A percentile compares a stretch with the other conserved stretches of the same genome.
Conservation (phyloP, 345 rosid genomes). For the Euclidium syriacum region DNA sequence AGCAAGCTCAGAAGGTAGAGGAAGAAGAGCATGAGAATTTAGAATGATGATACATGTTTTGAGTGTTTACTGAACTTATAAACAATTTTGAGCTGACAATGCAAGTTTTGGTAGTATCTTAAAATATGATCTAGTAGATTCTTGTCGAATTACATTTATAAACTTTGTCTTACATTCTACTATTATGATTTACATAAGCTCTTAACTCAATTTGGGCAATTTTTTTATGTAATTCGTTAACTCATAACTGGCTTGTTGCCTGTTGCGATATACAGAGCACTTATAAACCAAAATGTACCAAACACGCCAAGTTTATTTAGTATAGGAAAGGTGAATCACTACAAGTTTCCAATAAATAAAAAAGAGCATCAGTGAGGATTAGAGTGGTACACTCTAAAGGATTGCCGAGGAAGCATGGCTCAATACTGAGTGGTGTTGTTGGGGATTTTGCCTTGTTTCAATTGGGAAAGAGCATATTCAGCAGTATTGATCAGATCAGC, state of each 20-base stretch:
- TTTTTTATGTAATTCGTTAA: not conserved
- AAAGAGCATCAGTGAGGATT: not conserved
- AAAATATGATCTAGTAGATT: not conserved
- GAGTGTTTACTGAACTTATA: not conserved
- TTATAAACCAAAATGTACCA: no score
- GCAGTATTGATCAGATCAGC: constrained; percentile 48
- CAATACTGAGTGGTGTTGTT: constrained; percentile 32
- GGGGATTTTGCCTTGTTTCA: constrained; percentile 52
- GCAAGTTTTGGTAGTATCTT: constrained; percentile 14
- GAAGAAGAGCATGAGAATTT: not conserved
- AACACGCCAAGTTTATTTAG: no score
- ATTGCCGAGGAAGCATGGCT: not conserved
- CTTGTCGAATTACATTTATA: not conserved
- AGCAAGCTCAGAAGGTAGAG: constrained; percentile 12
- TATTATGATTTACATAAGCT: not conserved
- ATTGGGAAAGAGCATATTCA: constrained; percentile 43
- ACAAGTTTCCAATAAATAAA: not conserved
- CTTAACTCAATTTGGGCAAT: not conserved
- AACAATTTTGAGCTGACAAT: not conserved
- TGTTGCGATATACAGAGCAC: no score
- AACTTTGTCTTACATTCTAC: not conserved
- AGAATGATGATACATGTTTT: constrained; percentile 9
- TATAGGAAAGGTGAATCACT: no score
- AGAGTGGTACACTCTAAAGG: not conserved
- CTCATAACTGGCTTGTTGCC: not conserved